These are phyloP conservation scores for Striga hermonthica DNA, from an alignment of 305 asterid species.

Conservation along the genomic window DNA sequence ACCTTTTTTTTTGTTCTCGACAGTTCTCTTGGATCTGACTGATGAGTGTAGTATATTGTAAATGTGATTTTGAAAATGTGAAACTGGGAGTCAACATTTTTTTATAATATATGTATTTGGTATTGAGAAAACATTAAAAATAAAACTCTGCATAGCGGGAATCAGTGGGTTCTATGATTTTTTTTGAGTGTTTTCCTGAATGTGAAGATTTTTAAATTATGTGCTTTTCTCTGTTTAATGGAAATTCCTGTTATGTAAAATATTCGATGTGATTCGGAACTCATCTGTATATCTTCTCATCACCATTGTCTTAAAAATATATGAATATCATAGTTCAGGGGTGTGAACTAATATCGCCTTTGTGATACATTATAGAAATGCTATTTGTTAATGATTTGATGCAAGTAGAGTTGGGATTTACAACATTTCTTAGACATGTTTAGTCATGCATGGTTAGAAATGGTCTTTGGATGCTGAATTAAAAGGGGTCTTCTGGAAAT, in stretches of 20 bases:
- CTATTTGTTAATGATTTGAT: neutral
- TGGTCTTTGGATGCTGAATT: slow-evolving; percentile 5
- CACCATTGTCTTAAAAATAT: neutral
- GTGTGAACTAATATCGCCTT: neutral
- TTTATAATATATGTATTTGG: slow-evolving; percentile 3
- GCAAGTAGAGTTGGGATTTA: neutral
- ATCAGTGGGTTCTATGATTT: slow-evolving; percentile 10
- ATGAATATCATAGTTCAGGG: slow-evolving; percentile 1
- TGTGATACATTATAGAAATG: slow-evolving; percentile 5
- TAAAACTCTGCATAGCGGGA: neutral
- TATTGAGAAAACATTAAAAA: neutral
- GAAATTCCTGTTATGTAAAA: slow-evolving; percentile 7
- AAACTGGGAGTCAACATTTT: slow-evolving; percentile 7
- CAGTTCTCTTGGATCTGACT: slow-evolving; percentile 24
- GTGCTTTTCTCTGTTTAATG: slow-evolving; percentile 18
- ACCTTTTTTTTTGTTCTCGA: slow-evolving; percentile 13
- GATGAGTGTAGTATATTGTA: slow-evolving; percentile 7
- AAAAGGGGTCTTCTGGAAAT: neutral
- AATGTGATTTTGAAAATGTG: slow-evolving; percentile 15
- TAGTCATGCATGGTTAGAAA: neutral
- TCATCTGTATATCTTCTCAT: slow-evolving; percentile 13
- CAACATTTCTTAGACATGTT: neutral
- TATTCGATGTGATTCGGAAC: neutral
- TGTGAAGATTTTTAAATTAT: slow-evolving; percentile 2
- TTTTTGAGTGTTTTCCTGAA: slow-evolving; percentile 10